phyloP scores from a whole-genome alignment of 2,329 filamentous ascomycete genomes.

The Trichoderma sp. region DNA sequence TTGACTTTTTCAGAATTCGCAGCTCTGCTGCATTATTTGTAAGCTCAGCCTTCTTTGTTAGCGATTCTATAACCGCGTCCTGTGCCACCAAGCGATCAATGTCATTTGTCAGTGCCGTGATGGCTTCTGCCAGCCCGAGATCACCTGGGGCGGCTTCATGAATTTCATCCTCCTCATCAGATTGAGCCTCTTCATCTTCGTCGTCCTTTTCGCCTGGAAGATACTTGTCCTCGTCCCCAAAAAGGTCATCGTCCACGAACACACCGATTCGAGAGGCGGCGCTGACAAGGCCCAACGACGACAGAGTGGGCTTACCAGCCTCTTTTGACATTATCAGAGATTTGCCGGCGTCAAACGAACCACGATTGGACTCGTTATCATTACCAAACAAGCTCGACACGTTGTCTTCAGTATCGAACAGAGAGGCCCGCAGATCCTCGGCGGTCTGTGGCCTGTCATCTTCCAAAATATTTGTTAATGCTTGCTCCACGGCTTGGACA shows the following conservation, averaged over 20 bases:
- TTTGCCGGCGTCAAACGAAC: constrained; percentile 58
- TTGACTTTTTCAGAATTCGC: constrained; percentile 89
- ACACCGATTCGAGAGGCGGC: constrained; percentile 86
- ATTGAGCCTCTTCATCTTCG: constrained; percentile 55
- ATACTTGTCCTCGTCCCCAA: constrained; percentile 83
- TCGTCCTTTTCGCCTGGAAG: constrained; percentile 85
- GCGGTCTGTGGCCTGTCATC: constrained; percentile 66
- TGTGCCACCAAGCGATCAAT: constrained; percentile 88
- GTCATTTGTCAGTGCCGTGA: constrained; percentile 81
- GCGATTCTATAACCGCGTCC: constrained; percentile 85
- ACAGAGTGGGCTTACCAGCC: constrained; percentile 76
- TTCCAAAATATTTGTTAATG: constrained; percentile 89
- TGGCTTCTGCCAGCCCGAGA: constrained; percentile 88
- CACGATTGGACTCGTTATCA: constrained; percentile 62
- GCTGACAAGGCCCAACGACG: constrained; percentile 87
- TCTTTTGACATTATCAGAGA: constrained; percentile 43
- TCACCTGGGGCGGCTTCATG: constrained; percentile 95
- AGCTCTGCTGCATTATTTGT: constrained; percentile 96
- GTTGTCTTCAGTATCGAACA: constrained; percentile 53
- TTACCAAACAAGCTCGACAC: constrained; percentile 53
- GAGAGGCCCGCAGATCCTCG: constrained; percentile 64
- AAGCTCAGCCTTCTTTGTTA: constrained; percentile 91
- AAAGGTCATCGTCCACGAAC: constrained; percentile 91
- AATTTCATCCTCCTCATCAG: constrained; percentile 74
- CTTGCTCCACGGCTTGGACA: constrained; percentile 90